Evolutionary conservation across 129 eudicot genomes (phyloP).

Genomic region (Escallonia herrerae): DNA sequence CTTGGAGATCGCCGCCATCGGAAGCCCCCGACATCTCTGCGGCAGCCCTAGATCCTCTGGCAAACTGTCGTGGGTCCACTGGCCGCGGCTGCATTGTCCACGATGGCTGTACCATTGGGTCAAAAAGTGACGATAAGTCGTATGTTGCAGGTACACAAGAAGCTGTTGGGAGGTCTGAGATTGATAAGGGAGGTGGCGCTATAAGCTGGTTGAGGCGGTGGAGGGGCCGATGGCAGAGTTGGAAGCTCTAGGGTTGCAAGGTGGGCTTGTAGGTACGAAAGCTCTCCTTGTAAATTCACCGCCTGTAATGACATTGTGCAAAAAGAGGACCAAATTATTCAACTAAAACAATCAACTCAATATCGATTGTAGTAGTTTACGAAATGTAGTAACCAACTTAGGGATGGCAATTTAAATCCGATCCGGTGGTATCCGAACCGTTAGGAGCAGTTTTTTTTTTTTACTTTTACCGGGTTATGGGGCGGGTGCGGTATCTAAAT

Average conservation of each 20-base stretch:
- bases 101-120: constrained; percentile 46
- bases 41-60: constrained; percentile 19
- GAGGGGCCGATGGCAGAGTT: constrained; percentile 59
- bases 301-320: constrained; percentile 43
- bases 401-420: too few species aligned
- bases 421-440: too few species aligned
- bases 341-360: too few species aligned
- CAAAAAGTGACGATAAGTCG: constrained; percentile 65
- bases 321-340: too few species aligned
- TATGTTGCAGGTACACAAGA: constrained; percentile 37
- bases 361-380: too few species aligned
- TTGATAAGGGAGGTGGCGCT: constrained; percentile 30
- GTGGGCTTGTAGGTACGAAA: constrained; percentile 73
- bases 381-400: too few species aligned
- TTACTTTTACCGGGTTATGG: too few species aligned
- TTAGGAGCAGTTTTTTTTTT: too few species aligned
- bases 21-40: constrained; percentile 20
- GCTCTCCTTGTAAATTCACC: constrained; percentile 64
- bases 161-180: constrained; percentile 51
- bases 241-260: constrained; percentile 68
- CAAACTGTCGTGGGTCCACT: constrained; percentile 35
- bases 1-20: constrained; percentile 57
- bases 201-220: constrained; percentile 26
- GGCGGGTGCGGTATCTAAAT: too few species aligned
- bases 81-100: constrained; percentile 44